These are phyloP conservation scores for Thielaviopsis euricoi DNA, from an alignment of 2,329 filamentous ascomycete species.

Conservation along the genomic window DNA sequence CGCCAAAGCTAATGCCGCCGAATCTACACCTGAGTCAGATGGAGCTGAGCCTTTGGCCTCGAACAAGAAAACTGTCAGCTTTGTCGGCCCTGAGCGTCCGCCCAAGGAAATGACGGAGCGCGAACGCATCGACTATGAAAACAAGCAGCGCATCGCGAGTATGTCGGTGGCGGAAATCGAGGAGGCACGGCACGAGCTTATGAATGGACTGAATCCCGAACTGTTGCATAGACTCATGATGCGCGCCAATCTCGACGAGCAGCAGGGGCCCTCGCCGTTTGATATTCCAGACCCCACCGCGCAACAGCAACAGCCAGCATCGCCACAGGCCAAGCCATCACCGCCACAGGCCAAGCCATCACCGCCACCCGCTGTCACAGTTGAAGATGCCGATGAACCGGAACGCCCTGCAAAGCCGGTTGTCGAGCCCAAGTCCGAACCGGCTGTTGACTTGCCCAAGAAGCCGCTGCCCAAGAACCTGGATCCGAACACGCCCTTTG, in stretches of 20 bases:
- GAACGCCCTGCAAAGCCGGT: not conserved
- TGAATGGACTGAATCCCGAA: conserved; percentile 56
- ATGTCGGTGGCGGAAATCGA: conserved; percentile 79
- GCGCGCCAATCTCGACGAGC: conserved; percentile 59
- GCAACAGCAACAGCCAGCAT: conserved; percentile 13
- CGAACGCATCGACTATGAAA: conserved; percentile 65
- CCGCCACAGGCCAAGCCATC: conserved; percentile 9
- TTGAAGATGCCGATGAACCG: conserved; percentile 18
- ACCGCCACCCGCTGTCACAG: conserved; percentile 19
- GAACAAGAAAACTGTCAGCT: conserved; percentile 9
- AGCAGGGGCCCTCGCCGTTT: conserved; percentile 26
- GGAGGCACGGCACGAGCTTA: conserved; percentile 62
- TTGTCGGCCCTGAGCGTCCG: conserved; percentile 12
- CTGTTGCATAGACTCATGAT: conserved; percentile 63
- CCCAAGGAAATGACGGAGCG: conserved; percentile 39
- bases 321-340: conserved; percentile 8
- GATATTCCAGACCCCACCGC: conserved; percentile 17
- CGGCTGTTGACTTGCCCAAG: not conserved
- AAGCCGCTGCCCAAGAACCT: conserved; percentile 12
- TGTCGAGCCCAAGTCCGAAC: conserved; percentile 1
- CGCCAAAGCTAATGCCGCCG: conserved; percentile 6
- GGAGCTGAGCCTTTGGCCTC: not conserved
- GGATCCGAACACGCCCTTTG: conserved; percentile 16
- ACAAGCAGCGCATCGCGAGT: conserved; percentile 49
- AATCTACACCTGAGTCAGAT: not conserved